Percentiles rank a stretch among this genome's conserved stretches.
phyloP scores from a whole-genome alignment of 2,329 filamentous ascomycete species.

The Epichloe sylvatica region DNA sequence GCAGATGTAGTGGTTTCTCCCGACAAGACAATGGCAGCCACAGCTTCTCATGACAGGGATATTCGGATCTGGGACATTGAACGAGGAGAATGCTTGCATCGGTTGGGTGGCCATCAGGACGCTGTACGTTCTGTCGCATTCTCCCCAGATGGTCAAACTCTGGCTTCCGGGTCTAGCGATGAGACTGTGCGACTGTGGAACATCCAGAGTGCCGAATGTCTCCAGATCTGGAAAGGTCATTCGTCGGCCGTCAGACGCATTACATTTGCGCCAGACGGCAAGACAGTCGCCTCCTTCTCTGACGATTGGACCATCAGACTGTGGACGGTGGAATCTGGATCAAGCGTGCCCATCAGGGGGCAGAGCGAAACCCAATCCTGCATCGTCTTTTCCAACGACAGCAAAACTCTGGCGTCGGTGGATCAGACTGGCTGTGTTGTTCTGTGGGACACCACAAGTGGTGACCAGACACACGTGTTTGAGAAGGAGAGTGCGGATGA shows the following conservation, averaged over 20 bases:
- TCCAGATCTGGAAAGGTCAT: conserved; percentile 12
- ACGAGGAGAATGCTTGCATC: conserved; percentile 3
- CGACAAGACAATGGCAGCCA: conserved; percentile 5
- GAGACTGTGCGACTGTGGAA: conserved; percentile 6
- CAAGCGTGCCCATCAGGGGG: conserved; percentile 9
- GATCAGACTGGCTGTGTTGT: conserved; percentile 6
- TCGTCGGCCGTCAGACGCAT: conserved; percentile 3
- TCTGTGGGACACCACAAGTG: conserved; percentile 8
- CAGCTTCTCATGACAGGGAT: conserved; percentile 6
- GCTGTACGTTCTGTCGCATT: conserved; percentile 4
- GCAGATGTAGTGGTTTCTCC: conserved; percentile 6
- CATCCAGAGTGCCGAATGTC: not conserved
- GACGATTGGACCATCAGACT: conserved; percentile 8
- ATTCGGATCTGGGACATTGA: conserved; percentile 7
- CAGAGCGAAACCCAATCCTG: conserved; percentile 6
- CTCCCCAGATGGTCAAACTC: conserved; percentile 3
- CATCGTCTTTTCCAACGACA: conserved; percentile 9
- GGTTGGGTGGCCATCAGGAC: conserved; percentile 4
- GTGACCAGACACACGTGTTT: conserved; percentile 2
- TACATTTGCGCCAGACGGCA: conserved; percentile 10
- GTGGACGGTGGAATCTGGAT: conserved; percentile 7
- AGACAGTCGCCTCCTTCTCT: conserved; percentile 9
- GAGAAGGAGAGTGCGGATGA: conserved; percentile 1
- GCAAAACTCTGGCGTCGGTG: conserved; percentile 7
- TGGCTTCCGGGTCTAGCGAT: conserved; percentile 6